A percentile compares a stretch with the other conserved stretches of the same genome.
These are phyloP conservation scores for Chlamydomonas sphaeroides DNA, from an alignment of 139 green algal species.

Conservation along the genomic window DNA sequence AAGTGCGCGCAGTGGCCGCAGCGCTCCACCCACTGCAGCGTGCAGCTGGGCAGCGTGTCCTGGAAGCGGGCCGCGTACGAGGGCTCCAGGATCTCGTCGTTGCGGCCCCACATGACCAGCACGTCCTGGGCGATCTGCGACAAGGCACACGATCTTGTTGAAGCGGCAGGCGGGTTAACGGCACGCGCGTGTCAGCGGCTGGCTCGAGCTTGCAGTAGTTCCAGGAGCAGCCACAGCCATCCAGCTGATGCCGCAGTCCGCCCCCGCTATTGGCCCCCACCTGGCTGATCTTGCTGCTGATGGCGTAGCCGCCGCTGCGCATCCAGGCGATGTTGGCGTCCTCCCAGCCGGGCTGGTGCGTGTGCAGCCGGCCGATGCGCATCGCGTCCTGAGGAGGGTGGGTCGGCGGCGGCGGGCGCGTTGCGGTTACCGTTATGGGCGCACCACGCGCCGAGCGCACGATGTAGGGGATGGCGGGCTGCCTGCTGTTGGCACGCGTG, in stretches of 20 bases:
- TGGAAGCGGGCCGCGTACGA: constrained; percentile 62
- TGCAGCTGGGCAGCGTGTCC: constrained; percentile 57
- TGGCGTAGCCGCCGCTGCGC: constrained; percentile 83
- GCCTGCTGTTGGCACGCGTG: too few relatives aligned
- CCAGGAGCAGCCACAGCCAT: too few relatives aligned
- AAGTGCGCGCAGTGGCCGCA: constrained; percentile 91
- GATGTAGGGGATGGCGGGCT: too few relatives aligned
- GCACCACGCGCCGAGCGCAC: too few relatives aligned
- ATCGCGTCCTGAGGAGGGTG: constrained; percentile 88
- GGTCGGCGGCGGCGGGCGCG: too few relatives aligned
- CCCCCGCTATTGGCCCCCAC: too few relatives aligned
- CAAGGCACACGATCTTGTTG: too few relatives aligned
- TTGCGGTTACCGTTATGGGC: too few relatives aligned
- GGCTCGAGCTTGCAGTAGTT: too few relatives aligned
- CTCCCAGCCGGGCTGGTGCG: constrained; percentile 78
- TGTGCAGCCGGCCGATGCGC: constrained; percentile 84
- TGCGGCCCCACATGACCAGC: constrained; percentile 92
- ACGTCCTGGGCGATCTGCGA: constrained; percentile 71
- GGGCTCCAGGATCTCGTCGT: constrained; percentile 87
- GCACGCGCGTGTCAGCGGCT: too few relatives aligned
- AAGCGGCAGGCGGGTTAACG: too few relatives aligned
- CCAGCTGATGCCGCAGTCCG: too few relatives aligned
- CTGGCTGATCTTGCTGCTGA: constrained; percentile 62
- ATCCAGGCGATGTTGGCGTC: constrained; percentile 95
- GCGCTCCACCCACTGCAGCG: constrained; percentile 77